These are phyloP conservation scores for Moesziomyces parantarcticus DNA, from an alignment of 1,284 basidiomycete species.

Conservation along the genomic window DNA sequence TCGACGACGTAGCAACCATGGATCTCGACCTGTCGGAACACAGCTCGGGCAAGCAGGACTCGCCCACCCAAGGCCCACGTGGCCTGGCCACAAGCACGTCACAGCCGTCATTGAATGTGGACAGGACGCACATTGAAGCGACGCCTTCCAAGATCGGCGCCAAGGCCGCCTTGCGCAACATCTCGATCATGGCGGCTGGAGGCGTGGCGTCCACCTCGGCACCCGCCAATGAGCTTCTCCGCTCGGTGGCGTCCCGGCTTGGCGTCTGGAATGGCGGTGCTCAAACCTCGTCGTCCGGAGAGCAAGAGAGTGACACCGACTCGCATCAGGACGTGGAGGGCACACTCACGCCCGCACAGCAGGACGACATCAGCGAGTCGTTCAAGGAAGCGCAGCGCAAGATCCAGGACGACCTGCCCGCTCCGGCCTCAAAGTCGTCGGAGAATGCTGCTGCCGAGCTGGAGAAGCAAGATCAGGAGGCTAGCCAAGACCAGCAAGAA, in stretches of 20 bases:
- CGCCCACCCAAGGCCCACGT: conserved; percentile 4
- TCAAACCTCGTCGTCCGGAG: conserved; percentile 5
- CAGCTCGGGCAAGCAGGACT: not conserved
- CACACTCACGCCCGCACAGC: conserved; percentile 25
- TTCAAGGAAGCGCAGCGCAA: conserved; percentile 50
- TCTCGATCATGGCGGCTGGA: conserved; percentile 31
- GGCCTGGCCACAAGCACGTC: conserved; percentile 21
- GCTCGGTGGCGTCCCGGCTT: conserved; percentile 41
- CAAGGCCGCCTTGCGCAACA: conserved; percentile 23
- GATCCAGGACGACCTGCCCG: conserved; percentile 33
- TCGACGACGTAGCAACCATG: conserved; percentile 36
- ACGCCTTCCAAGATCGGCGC: conserved; percentile 22
- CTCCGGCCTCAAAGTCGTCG: conserved; percentile 1
- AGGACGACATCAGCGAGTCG: conserved; percentile 37
- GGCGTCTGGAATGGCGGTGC: conserved; percentile 29
- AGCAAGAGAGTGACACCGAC: conserved; percentile 10
- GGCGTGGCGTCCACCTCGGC: conserved; percentile 24
- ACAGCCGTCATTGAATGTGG: conserved; percentile 32
- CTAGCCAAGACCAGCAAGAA: conserved; percentile 7
- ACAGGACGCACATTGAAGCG: conserved; percentile 35
- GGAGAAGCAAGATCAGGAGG: conserved; percentile 12
- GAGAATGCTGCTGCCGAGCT: not conserved
- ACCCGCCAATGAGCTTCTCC: conserved; percentile 46
- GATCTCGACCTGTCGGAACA: conserved; percentile 29
- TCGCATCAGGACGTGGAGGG: conserved; percentile 13